Evolutionary conservation across 306 rosid genomes (phyloP).

Genomic region (Spatholobus suberectus): DNA sequence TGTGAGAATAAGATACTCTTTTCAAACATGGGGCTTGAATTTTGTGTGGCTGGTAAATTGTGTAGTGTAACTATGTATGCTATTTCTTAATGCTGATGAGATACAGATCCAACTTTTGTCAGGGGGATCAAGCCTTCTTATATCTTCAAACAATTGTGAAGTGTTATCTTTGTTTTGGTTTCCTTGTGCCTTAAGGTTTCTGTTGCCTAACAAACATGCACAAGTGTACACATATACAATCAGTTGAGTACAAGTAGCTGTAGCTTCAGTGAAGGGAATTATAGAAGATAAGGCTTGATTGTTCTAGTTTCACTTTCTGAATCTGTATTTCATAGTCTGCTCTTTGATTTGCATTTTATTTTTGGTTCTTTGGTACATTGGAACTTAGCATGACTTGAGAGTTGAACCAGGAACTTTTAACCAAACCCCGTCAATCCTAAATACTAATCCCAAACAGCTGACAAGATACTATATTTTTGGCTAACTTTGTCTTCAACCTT

Average conservation of each 20-base stretch:
- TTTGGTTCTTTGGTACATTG: conserved; percentile 15
- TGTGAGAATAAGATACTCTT: conserved; percentile 28
- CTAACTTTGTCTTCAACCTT: conserved; percentile 33
- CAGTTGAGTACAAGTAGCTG: neutral
- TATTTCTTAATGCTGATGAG: conserved; percentile 2
- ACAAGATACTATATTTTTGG: conserved; percentile 24
- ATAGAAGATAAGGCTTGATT: neutral
- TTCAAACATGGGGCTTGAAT: neutral
- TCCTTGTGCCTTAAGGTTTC: conserved; percentile 8
- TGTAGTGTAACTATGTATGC: neutral
- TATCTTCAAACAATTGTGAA: neutral
- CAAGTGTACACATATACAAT: neutral
- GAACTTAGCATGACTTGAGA: conserved; percentile 26
- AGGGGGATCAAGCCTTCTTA: neutral
- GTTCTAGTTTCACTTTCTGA: neutral
- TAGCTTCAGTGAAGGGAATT: neutral
- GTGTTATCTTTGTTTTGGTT: neutral
- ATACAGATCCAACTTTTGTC: neutral
- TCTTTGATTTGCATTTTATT: conserved; percentile 15
- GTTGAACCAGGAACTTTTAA: conserved; percentile 21
- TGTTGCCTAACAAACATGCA: neutral
- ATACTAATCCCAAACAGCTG: conserved; percentile 15
- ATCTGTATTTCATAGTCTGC: neutral
- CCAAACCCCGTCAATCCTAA: neutral
- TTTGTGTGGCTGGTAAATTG: neutral